Conservation (phyloP, 495 filamentous ascomycete species). For the Penicillium soppii region DNA sequence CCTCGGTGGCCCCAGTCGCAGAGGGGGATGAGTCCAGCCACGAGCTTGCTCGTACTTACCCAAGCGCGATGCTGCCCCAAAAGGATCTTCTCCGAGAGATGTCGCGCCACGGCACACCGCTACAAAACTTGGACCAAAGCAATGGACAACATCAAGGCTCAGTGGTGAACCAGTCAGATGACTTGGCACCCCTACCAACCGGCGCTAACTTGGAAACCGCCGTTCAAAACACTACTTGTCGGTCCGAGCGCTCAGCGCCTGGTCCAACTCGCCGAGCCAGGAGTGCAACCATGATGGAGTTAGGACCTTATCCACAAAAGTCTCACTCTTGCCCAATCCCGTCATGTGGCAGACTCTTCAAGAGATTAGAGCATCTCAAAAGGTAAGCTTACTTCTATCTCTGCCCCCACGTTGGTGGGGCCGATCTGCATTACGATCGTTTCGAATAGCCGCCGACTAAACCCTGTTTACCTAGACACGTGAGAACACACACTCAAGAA, state of each 20-base stretch:
- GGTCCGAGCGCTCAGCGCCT: conserved; percentile 61
- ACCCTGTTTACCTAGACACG: conserved; percentile 72
- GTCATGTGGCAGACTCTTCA: conserved; percentile 94
- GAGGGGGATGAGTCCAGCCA: conserved; percentile 73
- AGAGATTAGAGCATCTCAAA: conserved; percentile 98
- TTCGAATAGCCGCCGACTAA: conserved; percentile 62
- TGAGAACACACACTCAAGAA: conserved; percentile 98
- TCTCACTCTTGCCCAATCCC: conserved; percentile 99
- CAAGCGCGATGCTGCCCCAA: conserved; percentile 66
- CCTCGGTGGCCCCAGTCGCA: conserved; percentile 77
- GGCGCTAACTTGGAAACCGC: conserved; percentile 59
- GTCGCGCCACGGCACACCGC: conserved; percentile 84
- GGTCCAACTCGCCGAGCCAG: conserved; percentile 85
- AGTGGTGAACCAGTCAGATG: conserved; percentile 62
- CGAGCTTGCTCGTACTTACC: conserved; percentile 64
- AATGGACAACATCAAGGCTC: conserved; percentile 66
- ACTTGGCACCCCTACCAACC: conserved; percentile 63
- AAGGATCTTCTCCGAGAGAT: conserved; percentile 77
- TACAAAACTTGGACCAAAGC: conserved; percentile 76
- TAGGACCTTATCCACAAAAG: conserved; percentile 95
- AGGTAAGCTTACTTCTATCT: conserved; percentile 64
- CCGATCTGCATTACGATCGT: conserved; percentile 31
- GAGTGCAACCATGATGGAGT: conserved; percentile 94
- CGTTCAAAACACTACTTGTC: conserved; percentile 58
- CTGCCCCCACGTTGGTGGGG: conserved; percentile 13